Evolutionary conservation across 2,329 filamentous ascomycete species (phyloP), one percentile per base, ranked within the genome.

Genomic region (Apiospora sp.): DNA sequence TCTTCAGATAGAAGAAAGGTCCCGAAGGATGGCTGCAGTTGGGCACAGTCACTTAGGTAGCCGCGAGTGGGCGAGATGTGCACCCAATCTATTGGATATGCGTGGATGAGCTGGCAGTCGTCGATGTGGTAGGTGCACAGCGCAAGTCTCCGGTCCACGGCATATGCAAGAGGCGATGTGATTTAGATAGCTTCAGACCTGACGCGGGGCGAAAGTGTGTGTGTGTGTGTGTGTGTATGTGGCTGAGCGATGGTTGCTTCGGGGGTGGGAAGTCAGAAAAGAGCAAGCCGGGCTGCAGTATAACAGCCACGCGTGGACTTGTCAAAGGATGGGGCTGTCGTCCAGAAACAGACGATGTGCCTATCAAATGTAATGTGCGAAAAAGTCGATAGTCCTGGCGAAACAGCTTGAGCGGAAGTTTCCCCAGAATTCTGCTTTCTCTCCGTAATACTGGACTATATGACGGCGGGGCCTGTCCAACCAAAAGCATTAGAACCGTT

Each of bases 61-160:
- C 82, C 80, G 83, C 79, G 81, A 81, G 81, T 81, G 84, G 82
- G 83, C 81, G 82, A 82, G 82, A 83, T 84, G 83, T 82, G 81
- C 81, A 85, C 83, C 83, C 84, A 87, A 87, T 87, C 84, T 86
- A 88, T 87, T 87, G 84, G 86, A 84, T 86, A 87, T 87, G 87
- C 83, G 87, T 84, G 83, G 85, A 88, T 90, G 89, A 86, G 89
- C 86, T 91, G 89, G 88, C 89, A 90, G 79, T 83, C 79, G 80
- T 82, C 81, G 83, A 85, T 84, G 83, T 87, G 83, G 83, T 84
- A 85, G 83, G 83, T 85, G 84, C 83, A 85, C 84, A 83, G 84
- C 83, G 86, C 84, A 85, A 84, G 85, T 84, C 84, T 85, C 84
- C 82, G 84, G 84, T 85, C 85, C 84, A 86, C 86, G 84, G 86